phyloP scores from a whole-genome alignment of 768 basidiomycete genomes.

The Rickenella mellea region DNA sequence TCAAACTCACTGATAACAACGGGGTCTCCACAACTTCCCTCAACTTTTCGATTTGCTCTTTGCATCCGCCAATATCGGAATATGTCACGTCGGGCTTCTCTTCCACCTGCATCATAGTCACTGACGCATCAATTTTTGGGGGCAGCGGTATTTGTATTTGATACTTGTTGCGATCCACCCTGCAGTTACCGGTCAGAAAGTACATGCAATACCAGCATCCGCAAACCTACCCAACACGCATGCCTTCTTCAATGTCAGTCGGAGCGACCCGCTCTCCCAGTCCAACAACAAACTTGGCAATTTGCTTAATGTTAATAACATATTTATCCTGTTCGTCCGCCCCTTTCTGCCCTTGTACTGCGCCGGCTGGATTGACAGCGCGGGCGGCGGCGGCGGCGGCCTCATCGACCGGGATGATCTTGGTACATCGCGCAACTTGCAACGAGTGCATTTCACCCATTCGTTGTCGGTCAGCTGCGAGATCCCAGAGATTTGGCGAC shows the following conservation, averaged over 20 bases:
- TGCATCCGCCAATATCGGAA: slow-evolving; percentile 96
- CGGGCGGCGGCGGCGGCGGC: slow-evolving; percentile 70
- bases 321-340: slow-evolving; percentile 99
- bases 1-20: slow-evolving; percentile 67
- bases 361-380: slow-evolving; percentile 70
- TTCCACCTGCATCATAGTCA: slow-evolving; percentile 99
- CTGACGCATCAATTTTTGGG: slow-evolving; percentile 97
- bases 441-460: slow-evolving; percentile 90
- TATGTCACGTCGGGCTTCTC: slow-evolving; percentile 98
- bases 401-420: slow-evolving; percentile 83
- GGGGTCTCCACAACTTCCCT: slow-evolving; percentile 98
- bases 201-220: not conserved
- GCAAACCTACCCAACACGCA: slow-evolving; percentile 88
- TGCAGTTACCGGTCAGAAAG: slow-evolving; percentile 22
- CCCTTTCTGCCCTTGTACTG: slow-evolving; percentile 81
- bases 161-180: slow-evolving; percentile 93
- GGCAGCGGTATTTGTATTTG: slow-evolving; percentile 98
- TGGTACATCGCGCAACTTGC: slow-evolving; percentile 97
- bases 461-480: slow-evolving; percentile 83
- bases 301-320: slow-evolving; percentile 99
- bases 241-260: slow-evolving; percentile 99
- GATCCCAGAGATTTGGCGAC: slow-evolving; percentile 95
- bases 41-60: slow-evolving; percentile 98
- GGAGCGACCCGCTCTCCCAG: slow-evolving; percentile 93
- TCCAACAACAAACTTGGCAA: slow-evolving; percentile 98